Evolutionary conservation across 2,329 filamentous ascomycete species (phyloP).

Genomic region (Diaporthe batatas): DNA sequence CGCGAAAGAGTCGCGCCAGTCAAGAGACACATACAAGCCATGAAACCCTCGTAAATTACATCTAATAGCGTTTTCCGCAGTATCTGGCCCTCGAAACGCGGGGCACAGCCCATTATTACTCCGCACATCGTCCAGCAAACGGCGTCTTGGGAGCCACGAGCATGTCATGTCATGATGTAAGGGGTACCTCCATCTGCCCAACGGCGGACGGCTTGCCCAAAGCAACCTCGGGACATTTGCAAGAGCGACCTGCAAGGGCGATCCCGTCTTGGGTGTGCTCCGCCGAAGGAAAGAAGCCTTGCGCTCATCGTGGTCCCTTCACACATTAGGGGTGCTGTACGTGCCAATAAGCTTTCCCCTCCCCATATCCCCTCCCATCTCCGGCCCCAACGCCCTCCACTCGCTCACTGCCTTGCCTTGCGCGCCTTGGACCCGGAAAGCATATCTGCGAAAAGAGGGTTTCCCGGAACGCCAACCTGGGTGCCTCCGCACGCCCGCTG

Average conservation of each 20-base stretch:
- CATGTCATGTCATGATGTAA: neutral
- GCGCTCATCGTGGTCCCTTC: neutral
- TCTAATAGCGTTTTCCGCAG: neutral
- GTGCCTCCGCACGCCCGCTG: conserved; percentile 26
- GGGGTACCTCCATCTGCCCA: neutral
- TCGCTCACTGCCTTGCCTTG: neutral
- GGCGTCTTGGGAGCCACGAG: neutral
- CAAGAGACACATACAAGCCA: conserved; percentile 3
- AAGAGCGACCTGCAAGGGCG: conserved; percentile 19
- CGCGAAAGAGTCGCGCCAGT: neutral
- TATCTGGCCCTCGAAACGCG: neutral
- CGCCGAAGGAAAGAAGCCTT: neutral
- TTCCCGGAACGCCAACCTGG: conserved; percentile 21
- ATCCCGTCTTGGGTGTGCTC: conserved; percentile 22
- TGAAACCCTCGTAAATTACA: neutral
- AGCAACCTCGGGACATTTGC: conserved; percentile 17
- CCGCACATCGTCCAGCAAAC: neutral
- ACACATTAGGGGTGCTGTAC: neutral
- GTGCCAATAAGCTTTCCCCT: neutral
- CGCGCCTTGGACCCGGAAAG: conserved; percentile 8
- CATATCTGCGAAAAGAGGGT: conserved; percentile 16
- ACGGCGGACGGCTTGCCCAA: neutral
- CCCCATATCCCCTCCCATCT: neutral
- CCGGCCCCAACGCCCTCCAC: neutral
- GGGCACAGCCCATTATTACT: neutral